Conservation (phyloP, 345 rosid species). For the Limnanthes douglasii region DNA sequence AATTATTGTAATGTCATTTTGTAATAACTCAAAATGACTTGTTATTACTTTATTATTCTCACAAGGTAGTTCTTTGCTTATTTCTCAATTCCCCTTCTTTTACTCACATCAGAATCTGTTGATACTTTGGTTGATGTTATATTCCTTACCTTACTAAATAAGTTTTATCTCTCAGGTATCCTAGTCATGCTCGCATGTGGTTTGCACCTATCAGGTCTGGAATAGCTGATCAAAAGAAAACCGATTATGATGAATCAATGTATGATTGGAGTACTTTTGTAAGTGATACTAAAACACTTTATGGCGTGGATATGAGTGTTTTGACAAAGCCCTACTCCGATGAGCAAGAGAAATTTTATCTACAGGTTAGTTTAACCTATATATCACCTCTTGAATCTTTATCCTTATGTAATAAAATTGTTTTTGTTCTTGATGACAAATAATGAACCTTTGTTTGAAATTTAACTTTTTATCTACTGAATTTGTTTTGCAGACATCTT, state of each 20-base stretch:
- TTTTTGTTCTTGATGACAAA: conserved; percentile 1
- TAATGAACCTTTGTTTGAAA: no score
- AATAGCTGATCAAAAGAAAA: conserved; percentile 45
- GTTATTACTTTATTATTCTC: no score
- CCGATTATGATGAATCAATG: conserved; percentile 62
- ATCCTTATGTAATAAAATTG: not conserved
- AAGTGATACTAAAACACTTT: conserved; percentile 40
- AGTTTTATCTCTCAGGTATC: conserved; percentile 50
- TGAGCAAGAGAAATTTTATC: conserved; percentile 81
- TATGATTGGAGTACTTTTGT: conserved; percentile 71
- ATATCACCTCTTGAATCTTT: not conserved
- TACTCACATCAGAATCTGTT: not conserved
- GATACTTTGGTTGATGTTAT: conserved; percentile 5
- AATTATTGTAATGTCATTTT: no score
- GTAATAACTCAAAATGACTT: no score
- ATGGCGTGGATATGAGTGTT: conserved; percentile 81
- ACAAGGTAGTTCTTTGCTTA: not conserved
- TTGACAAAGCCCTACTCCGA: conserved; percentile 53
- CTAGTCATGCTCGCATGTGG: conserved; percentile 99
- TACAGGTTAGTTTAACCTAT: conserved; percentile 35
- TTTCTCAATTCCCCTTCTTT: not conserved
- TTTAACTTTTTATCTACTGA: no score
- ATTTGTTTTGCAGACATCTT: conserved; percentile 44
- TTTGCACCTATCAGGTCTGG: conserved; percentile 74
- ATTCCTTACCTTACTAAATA: conserved; percentile 4